Evolutionary conservation across 805 yeast species (phyloP).

Genomic region (Kodamaea lidongshanica): DNA sequence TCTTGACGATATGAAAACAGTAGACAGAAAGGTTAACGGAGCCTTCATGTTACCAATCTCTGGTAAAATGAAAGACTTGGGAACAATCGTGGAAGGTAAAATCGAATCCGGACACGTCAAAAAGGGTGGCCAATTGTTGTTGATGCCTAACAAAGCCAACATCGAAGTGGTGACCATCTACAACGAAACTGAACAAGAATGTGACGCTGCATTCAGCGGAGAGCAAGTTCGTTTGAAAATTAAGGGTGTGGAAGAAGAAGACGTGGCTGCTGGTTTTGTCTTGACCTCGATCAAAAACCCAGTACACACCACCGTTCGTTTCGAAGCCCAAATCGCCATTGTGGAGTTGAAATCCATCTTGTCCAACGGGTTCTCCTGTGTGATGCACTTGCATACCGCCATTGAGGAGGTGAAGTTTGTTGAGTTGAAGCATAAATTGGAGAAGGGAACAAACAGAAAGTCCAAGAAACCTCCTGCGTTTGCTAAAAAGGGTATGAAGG

Average conservation of each 20-base stretch:
- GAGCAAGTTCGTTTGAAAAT: conserved; percentile 93
- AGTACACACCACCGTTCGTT: conserved; percentile 80
- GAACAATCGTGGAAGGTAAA: conserved; percentile 97
- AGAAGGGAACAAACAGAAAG: conserved; percentile 94
- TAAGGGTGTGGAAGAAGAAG: conserved; percentile 97
- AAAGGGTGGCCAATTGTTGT: conserved; percentile 64
- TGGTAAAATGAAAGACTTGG: conserved; percentile 93
- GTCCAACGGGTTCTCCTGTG: conserved; percentile 95
- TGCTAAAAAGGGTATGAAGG: conserved; percentile 98
- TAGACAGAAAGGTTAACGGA: conserved; percentile 81
- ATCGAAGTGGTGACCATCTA: conserved; percentile 85
- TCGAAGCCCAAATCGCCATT: conserved; percentile 95
- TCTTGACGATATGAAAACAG: conserved; percentile 74
- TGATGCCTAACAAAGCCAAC: conserved; percentile 86
- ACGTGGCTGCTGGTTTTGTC: conserved; percentile 85
- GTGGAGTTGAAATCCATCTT: conserved; percentile 93
- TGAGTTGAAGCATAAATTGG: conserved; percentile 82
- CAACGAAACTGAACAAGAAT: conserved; percentile 95
- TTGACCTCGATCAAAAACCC: conserved; percentile 82
- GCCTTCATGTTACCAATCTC: conserved; percentile 97
- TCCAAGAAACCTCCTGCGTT: conserved; percentile 97
- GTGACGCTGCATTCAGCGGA: conserved; percentile 85
- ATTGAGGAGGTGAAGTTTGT: conserved; percentile 88
- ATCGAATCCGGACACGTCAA: conserved; percentile 91
- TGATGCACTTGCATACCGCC: conserved; percentile 98